Percentiles rank a stretch among this genome's conserved stretches.
These are phyloP conservation scores for Astragalus glycyphyllos DNA, from an alignment of 306 rosid species.

Conservation along the genomic window DNA sequence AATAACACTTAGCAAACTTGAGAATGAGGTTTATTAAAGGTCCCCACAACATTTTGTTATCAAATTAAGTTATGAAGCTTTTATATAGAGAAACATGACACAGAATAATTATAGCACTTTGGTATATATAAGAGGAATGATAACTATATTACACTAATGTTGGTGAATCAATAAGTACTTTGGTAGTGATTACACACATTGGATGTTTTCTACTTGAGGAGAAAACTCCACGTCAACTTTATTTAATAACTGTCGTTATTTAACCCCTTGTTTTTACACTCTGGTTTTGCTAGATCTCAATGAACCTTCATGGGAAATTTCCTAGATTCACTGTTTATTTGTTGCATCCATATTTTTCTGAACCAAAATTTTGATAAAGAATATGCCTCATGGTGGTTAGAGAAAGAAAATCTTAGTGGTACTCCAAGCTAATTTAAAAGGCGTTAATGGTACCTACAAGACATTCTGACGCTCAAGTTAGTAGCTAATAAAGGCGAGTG, in stretches of 20 bases:
- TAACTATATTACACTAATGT: conserved; percentile 38
- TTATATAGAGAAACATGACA: conserved; percentile 33
- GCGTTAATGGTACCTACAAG: too few species aligned
- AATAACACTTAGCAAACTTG: conserved; percentile 40
- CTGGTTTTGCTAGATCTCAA: not conserved
- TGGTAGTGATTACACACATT: conserved; percentile 28
- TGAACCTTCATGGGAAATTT: conserved; percentile 7
- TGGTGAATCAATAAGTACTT: conserved; percentile 35
- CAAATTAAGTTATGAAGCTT: conserved; percentile 6
- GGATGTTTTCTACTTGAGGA: conserved; percentile 32
- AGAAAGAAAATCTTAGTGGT: too few species aligned
- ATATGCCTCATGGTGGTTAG: too few species aligned
- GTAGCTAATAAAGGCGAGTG: too few species aligned
- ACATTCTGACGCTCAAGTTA: too few species aligned
- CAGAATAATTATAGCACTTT: conserved; percentile 25
- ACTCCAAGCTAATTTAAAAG: too few species aligned
- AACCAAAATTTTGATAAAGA: not conserved
- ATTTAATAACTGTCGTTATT: conserved; percentile 3
- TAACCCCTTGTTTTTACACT: conserved; percentile 13
- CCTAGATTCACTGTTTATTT: not conserved
- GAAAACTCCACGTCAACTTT: conserved; percentile 19
- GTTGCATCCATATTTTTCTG: not conserved
- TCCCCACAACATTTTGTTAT: conserved; percentile 22
- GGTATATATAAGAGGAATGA: conserved; percentile 29
- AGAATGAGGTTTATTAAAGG: conserved; percentile 39